Evolutionary conservation across 306 rosid genomes (phyloP).

Genomic region (Vigna reflexopilosa): DNA sequence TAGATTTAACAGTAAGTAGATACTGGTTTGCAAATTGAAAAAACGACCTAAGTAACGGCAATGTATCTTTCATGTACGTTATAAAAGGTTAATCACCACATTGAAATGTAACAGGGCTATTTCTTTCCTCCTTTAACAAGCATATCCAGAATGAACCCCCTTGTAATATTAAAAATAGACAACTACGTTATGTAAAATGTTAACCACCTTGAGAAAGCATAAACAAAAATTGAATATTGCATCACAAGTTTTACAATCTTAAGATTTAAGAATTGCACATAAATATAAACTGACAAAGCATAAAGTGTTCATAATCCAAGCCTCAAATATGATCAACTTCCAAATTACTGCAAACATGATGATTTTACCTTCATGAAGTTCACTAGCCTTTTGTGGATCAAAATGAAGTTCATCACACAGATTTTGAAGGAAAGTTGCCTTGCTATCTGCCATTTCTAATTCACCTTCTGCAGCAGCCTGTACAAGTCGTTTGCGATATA

Average conservation of each 20-base stretch:
- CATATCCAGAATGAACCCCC: slow-evolving; percentile 14
- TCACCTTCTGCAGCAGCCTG: slow-evolving; percentile 74
- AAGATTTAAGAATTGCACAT: slow-evolving; percentile 21
- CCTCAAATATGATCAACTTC: slow-evolving; percentile 23
- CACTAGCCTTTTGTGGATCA: slow-evolving; percentile 90
- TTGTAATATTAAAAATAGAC: not conserved
- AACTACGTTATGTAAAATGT: slow-evolving; percentile 6
- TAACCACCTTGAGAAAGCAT: slow-evolving; percentile 14
- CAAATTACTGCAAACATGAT: slow-evolving; percentile 18
- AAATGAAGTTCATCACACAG: slow-evolving; percentile 84
- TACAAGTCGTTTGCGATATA: slow-evolving; percentile 80
- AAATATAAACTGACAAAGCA: slow-evolving; percentile 22
- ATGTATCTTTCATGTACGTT: not conserved
- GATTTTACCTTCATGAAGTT: slow-evolving; percentile 85
- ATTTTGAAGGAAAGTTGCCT: slow-evolving; percentile 94
- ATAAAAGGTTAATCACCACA: no score
- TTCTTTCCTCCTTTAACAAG: no score
- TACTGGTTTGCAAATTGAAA: slow-evolving; percentile 21
- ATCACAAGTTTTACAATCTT: not conserved
- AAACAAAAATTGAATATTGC: slow-evolving; percentile 9
- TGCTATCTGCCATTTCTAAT: slow-evolving; percentile 90
- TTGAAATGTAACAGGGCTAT: not conserved
- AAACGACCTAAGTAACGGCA: not conserved
- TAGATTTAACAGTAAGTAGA: not conserved
- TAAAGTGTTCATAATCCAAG: slow-evolving; percentile 5